Evolutionary conservation across 805 yeast genomes (phyloP), one percentile per base, ranked within the genome.

Genomic region (Candida parachauliodes): DNA sequence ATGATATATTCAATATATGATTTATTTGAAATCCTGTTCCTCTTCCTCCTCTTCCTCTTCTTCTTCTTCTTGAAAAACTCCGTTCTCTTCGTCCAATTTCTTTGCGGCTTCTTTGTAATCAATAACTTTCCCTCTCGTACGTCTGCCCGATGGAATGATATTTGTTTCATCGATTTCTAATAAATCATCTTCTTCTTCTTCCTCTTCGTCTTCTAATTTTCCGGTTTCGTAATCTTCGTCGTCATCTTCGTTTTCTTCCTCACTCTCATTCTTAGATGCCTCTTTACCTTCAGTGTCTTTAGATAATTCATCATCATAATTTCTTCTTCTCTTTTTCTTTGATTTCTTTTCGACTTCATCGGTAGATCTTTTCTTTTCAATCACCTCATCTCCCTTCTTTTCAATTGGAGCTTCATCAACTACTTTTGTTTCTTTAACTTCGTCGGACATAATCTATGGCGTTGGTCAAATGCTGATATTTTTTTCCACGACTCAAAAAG

Each of bases 121-220:
- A 49, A 89, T 83, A 14, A 82, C 83, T 54, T 81, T 83, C 11
- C 96, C 95, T 49, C 97, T 77, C 6, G 96, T 88, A 69, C 96
- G 84, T 62, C 95, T 74, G 10, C 94, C 93, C 12, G 77, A 65
- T n/a, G 83, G 72, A 47, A 88, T 88, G 56, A 88, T 88, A 62
- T 88, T 89, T 27, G 88, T 67, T 27, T 83, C 70, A 54, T 86
- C 95, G 48, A 88, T 85, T 60, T 83, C 95, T 24, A 74, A 72
- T 46, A 87, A 68, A 50, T 83, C 91, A 8, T 55, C 62, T 5
- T 61, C 72, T 10, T 61, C 73, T 5, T 59, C 70, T 4, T 67
- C 71, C 25, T 72, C 75, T 4, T 60, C 71, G 3, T 68, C 72
- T 29, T 73, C 74, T 43, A 74, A 77, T 22, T 62, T 64, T 12